These are phyloP conservation scores for Chaetomium olivaceum DNA, from an alignment of 2,329 filamentous ascomycete species.

Conservation along the genomic window DNA sequence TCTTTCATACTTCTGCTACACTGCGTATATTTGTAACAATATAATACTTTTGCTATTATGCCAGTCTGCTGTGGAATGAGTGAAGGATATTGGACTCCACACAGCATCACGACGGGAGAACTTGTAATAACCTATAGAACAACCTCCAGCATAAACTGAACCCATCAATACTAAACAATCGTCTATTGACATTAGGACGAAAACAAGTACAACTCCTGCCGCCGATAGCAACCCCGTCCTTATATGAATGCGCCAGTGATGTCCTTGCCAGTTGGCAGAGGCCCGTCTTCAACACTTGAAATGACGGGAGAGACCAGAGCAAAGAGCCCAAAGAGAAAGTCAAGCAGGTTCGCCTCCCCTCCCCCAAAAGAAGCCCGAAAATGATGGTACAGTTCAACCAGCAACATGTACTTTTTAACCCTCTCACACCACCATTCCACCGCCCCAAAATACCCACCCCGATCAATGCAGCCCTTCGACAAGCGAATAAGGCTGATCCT, in stretches of 20 bases:
- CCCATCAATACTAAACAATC: not conserved
- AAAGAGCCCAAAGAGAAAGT: not conserved
- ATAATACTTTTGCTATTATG: not conserved
- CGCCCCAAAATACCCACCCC: too few relatives aligned
- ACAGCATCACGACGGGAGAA: not conserved
- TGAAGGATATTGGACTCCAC: not conserved
- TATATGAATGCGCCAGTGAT: constrained; percentile 1
- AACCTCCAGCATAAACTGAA: not conserved
- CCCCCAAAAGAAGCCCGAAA: not conserved
- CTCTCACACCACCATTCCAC: not conserved
- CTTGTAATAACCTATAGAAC: not conserved
- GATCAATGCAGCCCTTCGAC: constrained; percentile 29
- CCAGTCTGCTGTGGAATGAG: not conserved
- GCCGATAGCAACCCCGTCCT: not conserved
- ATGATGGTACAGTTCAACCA: not conserved
- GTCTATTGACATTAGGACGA: not conserved
- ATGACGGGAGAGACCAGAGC: not conserved
- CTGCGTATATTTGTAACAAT: not conserved
- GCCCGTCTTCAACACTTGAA: not conserved
- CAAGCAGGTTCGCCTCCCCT: not conserved
- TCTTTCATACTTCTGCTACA: too few relatives aligned
- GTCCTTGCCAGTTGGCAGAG: not conserved
- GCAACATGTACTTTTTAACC: not conserved
- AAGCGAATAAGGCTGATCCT: constrained; percentile 25
- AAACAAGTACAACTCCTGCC: not conserved